A percentile compares a stretch with the other conserved stretches of the same genome.
These are phyloP conservation scores for Mallotus nudiflorus DNA, from an alignment of 345 rosid genomes.

Conservation along the genomic window DNA sequence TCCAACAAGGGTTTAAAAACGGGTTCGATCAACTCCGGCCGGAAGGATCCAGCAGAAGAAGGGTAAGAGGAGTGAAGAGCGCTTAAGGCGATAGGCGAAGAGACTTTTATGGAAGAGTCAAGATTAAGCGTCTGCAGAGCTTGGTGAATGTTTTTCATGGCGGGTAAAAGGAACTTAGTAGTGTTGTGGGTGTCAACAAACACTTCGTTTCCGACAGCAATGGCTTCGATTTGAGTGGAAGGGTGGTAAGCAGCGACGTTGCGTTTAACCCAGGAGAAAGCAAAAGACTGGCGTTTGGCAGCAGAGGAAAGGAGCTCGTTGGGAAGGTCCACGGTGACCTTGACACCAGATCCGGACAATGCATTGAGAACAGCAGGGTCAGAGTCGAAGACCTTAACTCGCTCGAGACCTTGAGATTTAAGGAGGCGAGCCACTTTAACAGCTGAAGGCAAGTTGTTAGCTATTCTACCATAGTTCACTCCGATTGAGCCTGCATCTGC, in stretches of 20 bases:
- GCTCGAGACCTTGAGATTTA: slow-evolving; percentile 62
- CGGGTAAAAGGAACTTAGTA: slow-evolving; percentile 65
- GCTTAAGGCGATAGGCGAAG: slow-evolving; percentile 84
- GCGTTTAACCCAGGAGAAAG: slow-evolving; percentile 63
- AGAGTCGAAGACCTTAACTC: slow-evolving; percentile 78
- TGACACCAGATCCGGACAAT: slow-evolving; percentile 70
- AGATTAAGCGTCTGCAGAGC: slow-evolving; percentile 62
- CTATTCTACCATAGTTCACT: slow-evolving; percentile 89
- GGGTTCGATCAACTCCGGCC: slow-evolving; percentile 65
- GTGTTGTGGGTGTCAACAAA: slow-evolving; percentile 81
- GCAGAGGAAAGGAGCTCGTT: slow-evolving; percentile 66
- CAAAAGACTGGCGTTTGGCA: slow-evolving; percentile 55
- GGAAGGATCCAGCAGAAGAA: slow-evolving; percentile 87
- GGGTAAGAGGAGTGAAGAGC: slow-evolving; percentile 86
- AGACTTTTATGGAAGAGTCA: slow-evolving; percentile 64
- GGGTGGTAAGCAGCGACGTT: slow-evolving; percentile 76
- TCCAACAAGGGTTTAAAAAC: slow-evolving; percentile 77
- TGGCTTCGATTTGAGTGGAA: slow-evolving; percentile 73
- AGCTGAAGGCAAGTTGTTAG: slow-evolving; percentile 79
- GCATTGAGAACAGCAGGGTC: slow-evolving; percentile 82
- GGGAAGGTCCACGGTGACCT: slow-evolving; percentile 85
- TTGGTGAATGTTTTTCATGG: slow-evolving; percentile 83
- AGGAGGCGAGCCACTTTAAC: slow-evolving; percentile 66
- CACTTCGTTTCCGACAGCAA: slow-evolving; percentile 94
- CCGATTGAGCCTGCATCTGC: slow-evolving; percentile 81